phyloP scores from a whole-genome alignment of 2,329 filamentous ascomycete species.

The Ambrosiella xylebori region DNA sequence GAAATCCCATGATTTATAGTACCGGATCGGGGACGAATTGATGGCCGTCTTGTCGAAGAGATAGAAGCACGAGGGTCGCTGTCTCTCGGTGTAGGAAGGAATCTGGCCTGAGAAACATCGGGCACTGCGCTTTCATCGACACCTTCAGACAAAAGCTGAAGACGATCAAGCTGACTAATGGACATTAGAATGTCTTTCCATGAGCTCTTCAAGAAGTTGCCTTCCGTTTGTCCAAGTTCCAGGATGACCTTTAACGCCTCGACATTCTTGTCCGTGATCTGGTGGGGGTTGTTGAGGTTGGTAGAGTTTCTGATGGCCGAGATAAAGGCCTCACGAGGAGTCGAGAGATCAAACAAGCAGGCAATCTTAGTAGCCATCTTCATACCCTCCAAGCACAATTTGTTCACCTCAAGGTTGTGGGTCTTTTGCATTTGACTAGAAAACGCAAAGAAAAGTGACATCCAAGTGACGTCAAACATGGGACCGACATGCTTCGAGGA shows the following conservation, averaged over 20 bases:
- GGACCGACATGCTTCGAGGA: constrained; percentile 90
- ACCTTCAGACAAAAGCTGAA: constrained; percentile 87
- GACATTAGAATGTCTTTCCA: constrained; percentile 94
- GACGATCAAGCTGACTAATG: constrained; percentile 84
- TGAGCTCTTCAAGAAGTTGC: constrained; percentile 71
- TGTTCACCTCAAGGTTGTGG: constrained; percentile 82
- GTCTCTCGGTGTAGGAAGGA: constrained; percentile 41
- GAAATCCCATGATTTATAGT: constrained; percentile 43
- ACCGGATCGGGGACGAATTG: constrained; percentile 5
- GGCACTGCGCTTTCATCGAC: constrained; percentile 86
- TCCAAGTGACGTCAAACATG: constrained; percentile 99
- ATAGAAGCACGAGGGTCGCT: constrained; percentile 50
- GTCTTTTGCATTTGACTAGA: constrained; percentile 88
- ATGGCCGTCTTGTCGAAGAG: constrained; percentile 26
- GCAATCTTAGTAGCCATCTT: constrained; percentile 85
- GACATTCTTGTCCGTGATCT: constrained; percentile 91
- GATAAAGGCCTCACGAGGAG: constrained; percentile 88
- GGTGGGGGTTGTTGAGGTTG: constrained; percentile 85
- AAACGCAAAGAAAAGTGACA: constrained; percentile 92
- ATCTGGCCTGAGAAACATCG: constrained; percentile 72
- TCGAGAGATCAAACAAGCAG: constrained; percentile 82
- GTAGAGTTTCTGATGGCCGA: constrained; percentile 84
- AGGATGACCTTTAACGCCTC: constrained; percentile 84
- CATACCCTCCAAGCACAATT: constrained; percentile 85
- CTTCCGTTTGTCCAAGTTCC: constrained; percentile 83